phyloP scores from a whole-genome alignment of 257 asterid genomes.

The Mentha longifolia region DNA sequence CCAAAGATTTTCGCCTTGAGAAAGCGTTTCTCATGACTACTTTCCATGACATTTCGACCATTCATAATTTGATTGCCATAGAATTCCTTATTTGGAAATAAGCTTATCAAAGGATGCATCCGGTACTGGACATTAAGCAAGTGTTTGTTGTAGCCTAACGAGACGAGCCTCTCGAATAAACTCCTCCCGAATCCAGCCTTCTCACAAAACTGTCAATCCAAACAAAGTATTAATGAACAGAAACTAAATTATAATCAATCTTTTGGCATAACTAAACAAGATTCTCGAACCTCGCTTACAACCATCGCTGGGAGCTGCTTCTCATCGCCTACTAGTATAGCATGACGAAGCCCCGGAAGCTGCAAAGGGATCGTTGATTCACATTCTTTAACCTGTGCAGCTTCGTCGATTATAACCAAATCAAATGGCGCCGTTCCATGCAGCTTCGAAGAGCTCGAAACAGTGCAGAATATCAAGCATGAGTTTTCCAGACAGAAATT shows the following conservation, averaged over 20 bases:
- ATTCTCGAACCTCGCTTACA: constrained; percentile 63
- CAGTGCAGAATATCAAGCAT: constrained; percentile 63
- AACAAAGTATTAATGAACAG: constrained; percentile 8
- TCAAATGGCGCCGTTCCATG: constrained; percentile 45
- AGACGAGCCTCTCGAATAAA: no score
- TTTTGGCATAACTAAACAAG: background rate
- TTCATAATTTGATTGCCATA: no score
- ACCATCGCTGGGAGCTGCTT: constrained; percentile 87
- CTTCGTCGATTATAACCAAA: constrained; percentile 77
- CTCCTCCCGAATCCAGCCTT: no score
- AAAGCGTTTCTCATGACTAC: no score
- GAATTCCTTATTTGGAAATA: no score
- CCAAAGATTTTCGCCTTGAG: no score
- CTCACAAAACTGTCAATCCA: constrained; percentile 53
- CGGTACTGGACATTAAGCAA: no score
- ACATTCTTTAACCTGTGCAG: constrained; percentile 87
- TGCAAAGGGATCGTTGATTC: no score
- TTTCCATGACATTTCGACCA: no score
- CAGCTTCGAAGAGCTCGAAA: constrained; percentile 63
- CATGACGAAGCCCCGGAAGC: constrained; percentile 66
- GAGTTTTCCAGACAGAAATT: constrained; percentile 49
- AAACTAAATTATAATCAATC: background rate
- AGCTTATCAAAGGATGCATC: no score
- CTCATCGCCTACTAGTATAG: constrained; percentile 82
- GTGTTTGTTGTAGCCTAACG: no score